Base-by-base conservation (phyloP, 345 rosid genomes). In the Cardamine resedifolia region DNA sequence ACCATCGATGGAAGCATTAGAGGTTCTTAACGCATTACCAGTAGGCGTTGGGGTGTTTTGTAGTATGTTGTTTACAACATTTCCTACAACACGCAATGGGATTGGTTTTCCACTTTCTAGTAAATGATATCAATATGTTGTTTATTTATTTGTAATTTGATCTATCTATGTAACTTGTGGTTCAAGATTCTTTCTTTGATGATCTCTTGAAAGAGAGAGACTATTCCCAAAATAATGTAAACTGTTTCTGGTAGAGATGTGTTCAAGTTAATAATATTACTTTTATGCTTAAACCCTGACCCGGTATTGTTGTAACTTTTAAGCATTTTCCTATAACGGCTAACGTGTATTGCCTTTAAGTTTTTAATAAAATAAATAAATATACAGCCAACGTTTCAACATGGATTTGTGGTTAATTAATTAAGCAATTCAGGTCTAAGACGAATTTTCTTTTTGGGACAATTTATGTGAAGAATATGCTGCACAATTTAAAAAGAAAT, bases 1-100 rank as follows among this genome's bases (percentile, higher is more conserved):
- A 2, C 99, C 99, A 1, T 86, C 99, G 18, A 76, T 70, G 1
- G 80, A 85, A 79, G 74, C 87, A 2, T 83, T 77, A 77, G 98
- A 91, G 80, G 41, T 88, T 52, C 92, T 95, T 55, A 85, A 87
- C 16, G 80, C 87, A 1, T 74, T 95, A 84, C 98, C 99, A 0
- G 88, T 95, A 1, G 97, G 88, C 39, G 84, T 90, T 15, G 99
- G 98, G 0, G 83, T 80, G 36, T 53, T 90, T 12, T 83, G 92
- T 63, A 90, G 94, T 66, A 85, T 91, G 97, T 64, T 91, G 79
- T 95, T 91, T 62, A 86, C 86, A 30, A 81, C 80, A 27, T 95
- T 95, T 58, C 99, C 99, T 0, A 90, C 94, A 28, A 78, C 72
- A 59, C 96, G 99, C 66, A 93, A 90, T 59, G 97, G 99, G 41